Conservation (phyloP, 768 basidiomycete species). For the Leccinum aurantiacum region DNA sequence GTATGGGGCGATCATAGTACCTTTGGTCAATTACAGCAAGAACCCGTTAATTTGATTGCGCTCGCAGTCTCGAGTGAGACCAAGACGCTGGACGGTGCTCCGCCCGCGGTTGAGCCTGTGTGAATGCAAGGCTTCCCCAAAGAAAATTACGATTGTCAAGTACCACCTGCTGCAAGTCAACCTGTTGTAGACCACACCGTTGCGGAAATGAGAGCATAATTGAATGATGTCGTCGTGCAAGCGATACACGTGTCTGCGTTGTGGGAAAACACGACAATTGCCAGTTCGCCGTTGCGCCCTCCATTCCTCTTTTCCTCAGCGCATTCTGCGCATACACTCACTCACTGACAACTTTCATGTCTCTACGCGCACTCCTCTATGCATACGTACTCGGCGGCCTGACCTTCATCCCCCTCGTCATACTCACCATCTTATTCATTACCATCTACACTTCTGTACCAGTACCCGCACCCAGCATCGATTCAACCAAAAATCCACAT, state of each 20-base stretch:
- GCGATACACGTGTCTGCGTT: constrained; percentile 12
- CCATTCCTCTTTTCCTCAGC: not conserved
- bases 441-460: constrained; percentile 85
- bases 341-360: constrained; percentile 37
- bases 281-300: not conserved
- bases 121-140: too few species aligned
- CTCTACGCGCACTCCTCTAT: constrained; percentile 68
- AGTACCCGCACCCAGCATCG: constrained; percentile 53
- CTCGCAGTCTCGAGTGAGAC: too few species aligned
- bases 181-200: constrained; percentile 6
- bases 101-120: too few species aligned
- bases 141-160: too few species aligned
- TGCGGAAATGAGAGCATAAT: constrained; percentile 12
- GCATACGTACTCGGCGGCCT: constrained; percentile 89
- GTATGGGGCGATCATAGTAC: constrained; percentile 11
- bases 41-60: too few species aligned
- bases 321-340: not conserved
- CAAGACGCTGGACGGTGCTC: too few species aligned
- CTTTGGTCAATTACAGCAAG: too few species aligned
- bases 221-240: too few species aligned
- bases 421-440: constrained; percentile 56
- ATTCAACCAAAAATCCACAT: constrained; percentile 28
- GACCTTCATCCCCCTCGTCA: constrained; percentile 81
- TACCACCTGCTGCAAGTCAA: constrained; percentile 5
- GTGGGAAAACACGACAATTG: constrained; percentile 13